Evolutionary conservation across 345 rosid genomes (phyloP).

Genomic region (Reutealis trisperma): DNA sequence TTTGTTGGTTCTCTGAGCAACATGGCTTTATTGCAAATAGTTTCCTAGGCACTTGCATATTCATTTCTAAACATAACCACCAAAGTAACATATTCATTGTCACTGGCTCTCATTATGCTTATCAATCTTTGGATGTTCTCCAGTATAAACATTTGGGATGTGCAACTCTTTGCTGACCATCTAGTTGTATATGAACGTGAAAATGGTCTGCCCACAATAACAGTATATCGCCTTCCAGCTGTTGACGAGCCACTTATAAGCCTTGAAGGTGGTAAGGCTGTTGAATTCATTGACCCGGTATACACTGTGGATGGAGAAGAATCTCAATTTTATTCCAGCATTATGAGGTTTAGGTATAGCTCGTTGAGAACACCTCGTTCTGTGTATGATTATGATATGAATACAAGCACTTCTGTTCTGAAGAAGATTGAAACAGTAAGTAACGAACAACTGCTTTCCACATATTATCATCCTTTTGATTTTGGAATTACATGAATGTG

Average conservation of each 20-base stretch:
- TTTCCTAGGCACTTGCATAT: background rate
- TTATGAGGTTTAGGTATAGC: slow-evolving; percentile 78
- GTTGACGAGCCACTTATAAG: slow-evolving; percentile 62
- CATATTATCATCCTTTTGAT: background rate
- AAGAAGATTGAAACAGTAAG: slow-evolving; percentile 87
- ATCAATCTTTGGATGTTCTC: background rate
- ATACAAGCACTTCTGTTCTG: slow-evolving; percentile 61
- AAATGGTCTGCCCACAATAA: slow-evolving; percentile 66
- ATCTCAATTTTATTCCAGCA: slow-evolving; percentile 60
- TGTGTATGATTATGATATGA: slow-evolving; percentile 83
- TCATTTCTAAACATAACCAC: background rate
- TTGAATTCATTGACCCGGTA: slow-evolving; percentile 77
- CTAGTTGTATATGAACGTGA: slow-evolving; percentile 82
- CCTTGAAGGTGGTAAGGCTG: slow-evolving; percentile 57
- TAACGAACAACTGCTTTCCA: slow-evolving; percentile 9
- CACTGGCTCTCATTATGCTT: background rate
- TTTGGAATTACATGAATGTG: background rate
- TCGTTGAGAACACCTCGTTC: slow-evolving; percentile 83
- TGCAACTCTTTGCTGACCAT: slow-evolving; percentile 73
- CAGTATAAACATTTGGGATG: slow-evolving; percentile 82
- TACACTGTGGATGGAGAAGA: slow-evolving; percentile 54
- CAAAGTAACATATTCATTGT: background rate
- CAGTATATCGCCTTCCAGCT: slow-evolving; percentile 66
- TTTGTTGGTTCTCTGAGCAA: background rate
- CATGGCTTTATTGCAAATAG: too few species aligned